Evolutionary conservation across 768 basidiomycete species (phyloP).

Genomic region (Rickenella mellea): DNA sequence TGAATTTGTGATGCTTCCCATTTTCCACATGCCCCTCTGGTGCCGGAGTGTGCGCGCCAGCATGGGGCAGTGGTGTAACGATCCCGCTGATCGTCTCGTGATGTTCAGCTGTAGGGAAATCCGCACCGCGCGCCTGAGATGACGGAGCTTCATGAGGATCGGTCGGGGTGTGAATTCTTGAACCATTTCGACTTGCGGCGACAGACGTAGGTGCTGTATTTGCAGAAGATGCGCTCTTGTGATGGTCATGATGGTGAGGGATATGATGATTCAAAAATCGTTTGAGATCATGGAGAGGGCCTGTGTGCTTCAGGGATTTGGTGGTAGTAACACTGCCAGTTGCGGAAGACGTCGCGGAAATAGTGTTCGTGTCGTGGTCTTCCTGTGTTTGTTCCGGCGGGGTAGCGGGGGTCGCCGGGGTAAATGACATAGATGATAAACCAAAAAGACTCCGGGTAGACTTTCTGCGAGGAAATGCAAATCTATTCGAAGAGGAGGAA

Average conservation of each 20-base stretch:
- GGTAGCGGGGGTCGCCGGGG: conserved; percentile 7
- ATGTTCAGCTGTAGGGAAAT: conserved; percentile 24
- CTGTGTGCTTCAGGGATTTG: conserved; percentile 31
- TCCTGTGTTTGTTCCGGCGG: conserved; percentile 6
- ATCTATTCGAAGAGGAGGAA: background rate
- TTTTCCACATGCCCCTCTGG: too few relatives aligned
- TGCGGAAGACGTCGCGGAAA: conserved; percentile 2
- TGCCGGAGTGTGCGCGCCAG: too few relatives aligned
- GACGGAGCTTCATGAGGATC: conserved; percentile 24
- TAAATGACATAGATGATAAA: conserved; percentile 1
- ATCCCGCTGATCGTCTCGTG: conserved; percentile 6
- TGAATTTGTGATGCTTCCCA: conserved; percentile 20
- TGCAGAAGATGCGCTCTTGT: conserved; percentile 11
- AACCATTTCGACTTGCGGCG: conserved; percentile 1
- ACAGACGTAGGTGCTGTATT: conserved; percentile 14
- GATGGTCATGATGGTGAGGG: conserved; percentile 35
- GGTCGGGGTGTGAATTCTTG: conserved; percentile 19
- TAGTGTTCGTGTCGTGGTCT: background rate
- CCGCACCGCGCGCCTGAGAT: conserved; percentile 23
- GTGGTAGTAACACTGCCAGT: conserved; percentile 4
- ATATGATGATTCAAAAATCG: conserved; percentile 93
- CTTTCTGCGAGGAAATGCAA: background rate
- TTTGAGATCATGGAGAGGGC: conserved; percentile 86
- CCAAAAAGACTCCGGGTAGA: background rate
- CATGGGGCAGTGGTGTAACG: conserved; percentile 6